Percentiles rank a stretch among this genome's conserved stretches.
phyloP scores from a whole-genome alignment of 176 grass and related monocot species.

The Carex kokanica region DNA sequence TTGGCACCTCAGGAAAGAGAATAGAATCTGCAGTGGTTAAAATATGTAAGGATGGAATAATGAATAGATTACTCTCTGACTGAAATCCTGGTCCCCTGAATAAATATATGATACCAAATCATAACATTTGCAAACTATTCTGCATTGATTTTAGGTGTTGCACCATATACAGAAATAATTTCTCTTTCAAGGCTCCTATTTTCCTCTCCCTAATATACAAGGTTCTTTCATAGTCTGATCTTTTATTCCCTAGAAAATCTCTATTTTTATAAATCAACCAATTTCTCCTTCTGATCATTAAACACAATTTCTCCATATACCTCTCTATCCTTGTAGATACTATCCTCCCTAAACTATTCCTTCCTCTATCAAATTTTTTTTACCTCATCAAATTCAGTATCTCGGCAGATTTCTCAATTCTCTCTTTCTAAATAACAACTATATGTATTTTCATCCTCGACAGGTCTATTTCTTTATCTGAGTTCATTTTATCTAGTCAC shows the following conservation, averaged over 20 bases:
- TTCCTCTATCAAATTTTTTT: slow-evolving; percentile 1
- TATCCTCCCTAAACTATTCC: background rate
- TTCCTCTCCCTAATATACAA: background rate
- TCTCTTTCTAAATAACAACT: background rate
- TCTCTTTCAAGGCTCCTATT: background rate
- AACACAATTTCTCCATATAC: background rate
- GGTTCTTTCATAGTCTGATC: background rate
- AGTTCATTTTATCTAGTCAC: background rate
- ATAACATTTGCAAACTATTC: background rate
- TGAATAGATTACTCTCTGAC: background rate
- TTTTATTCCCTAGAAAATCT: background rate
- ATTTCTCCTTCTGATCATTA: background rate
- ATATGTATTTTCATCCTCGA: background rate
- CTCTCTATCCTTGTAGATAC: background rate
- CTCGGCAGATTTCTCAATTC: background rate
- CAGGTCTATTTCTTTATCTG: background rate
- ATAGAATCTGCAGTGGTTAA: slow-evolving; percentile 71
- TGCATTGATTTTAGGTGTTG: background rate
- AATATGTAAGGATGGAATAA: background rate
- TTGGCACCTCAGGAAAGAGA: slow-evolving; percentile 94
- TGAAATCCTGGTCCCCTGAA: background rate
- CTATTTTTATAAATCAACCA: background rate
- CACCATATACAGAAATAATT: background rate
- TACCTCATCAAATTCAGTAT: background rate
- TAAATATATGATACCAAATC: slow-evolving; percentile 4